These are phyloP conservation scores for Cydonia oblonga DNA, from an alignment of 331 rosid genomes.

Conservation along the genomic window DNA sequence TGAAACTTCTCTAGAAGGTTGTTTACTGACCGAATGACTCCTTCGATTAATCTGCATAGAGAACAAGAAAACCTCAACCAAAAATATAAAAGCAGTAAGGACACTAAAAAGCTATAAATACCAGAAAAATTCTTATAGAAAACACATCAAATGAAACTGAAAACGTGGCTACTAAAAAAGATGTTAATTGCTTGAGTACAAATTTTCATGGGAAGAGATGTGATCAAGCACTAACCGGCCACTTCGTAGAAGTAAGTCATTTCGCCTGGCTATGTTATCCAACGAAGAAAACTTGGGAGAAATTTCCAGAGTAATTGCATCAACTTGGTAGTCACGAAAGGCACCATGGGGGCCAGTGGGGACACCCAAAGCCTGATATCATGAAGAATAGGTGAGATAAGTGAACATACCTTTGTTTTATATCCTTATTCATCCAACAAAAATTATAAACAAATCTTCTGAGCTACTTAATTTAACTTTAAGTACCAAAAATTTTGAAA, in stretches of 20 bases:
- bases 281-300: slow-evolving; percentile 49
- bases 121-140: background rate
- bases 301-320: slow-evolving; percentile 83
- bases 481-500: background rate
- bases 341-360: slow-evolving; percentile 96
- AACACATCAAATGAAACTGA: background rate
- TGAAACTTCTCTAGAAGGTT: slow-evolving; percentile 96
- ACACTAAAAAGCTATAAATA: background rate
- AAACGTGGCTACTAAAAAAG: background rate
- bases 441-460: background rate
- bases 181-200: background rate
- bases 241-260: slow-evolving; percentile 60
- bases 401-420: background rate
- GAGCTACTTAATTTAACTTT: too few species aligned
- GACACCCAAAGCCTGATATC: slow-evolving; percentile 69
- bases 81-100: background rate
- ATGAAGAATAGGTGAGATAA: slow-evolving; percentile 13
- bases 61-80: slow-evolving; percentile 8
- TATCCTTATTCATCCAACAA: background rate
- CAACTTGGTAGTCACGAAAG: slow-evolving; percentile 94
- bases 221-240: slow-evolving; percentile 53
- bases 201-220: background rate
- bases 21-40: slow-evolving; percentile 80
- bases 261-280: slow-evolving; percentile 35
- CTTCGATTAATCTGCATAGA: slow-evolving; percentile 76